Percentiles rank a stretch among this genome's conserved stretches.
These are phyloP conservation scores for Lentinula detonsa DNA, from an alignment of 768 basidiomycete genomes.

Conservation along the genomic window DNA sequence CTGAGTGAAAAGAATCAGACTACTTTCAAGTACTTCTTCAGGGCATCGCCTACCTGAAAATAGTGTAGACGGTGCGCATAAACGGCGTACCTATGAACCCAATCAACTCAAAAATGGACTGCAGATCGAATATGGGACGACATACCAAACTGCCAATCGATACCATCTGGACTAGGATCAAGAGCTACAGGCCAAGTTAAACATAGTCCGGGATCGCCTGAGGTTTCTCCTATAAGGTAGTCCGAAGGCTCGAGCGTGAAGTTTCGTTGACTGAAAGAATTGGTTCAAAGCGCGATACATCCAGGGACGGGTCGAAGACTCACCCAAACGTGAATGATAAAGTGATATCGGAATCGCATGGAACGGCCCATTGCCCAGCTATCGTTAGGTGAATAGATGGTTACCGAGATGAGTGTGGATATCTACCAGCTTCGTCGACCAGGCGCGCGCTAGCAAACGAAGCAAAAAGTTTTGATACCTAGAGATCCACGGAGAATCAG, in stretches of 20 bases:
- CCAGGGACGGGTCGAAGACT: slow-evolving; percentile 13
- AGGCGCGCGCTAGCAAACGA: slow-evolving; percentile 59
- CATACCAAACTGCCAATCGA: slow-evolving; percentile 80
- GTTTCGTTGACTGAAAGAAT: slow-evolving; percentile 30
- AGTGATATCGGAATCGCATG: slow-evolving; percentile 54
- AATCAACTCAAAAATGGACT: neutral
- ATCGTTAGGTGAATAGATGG: neutral
- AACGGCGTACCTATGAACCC: slow-evolving; percentile 49
- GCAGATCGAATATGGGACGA: neutral
- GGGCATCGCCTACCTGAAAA: slow-evolving; percentile 52
- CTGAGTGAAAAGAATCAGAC: slow-evolving; percentile 27
- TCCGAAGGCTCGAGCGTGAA: slow-evolving; percentile 71
- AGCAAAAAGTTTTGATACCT: slow-evolving; percentile 68
- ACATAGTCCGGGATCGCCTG: slow-evolving; percentile 60
- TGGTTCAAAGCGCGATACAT: neutral
- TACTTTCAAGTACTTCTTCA: neutral
- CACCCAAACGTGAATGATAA: slow-evolving; percentile 71
- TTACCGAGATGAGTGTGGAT: neutral
- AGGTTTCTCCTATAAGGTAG: slow-evolving; percentile 67
- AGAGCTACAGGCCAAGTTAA: slow-evolving; percentile 68
- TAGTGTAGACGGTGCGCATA: slow-evolving; percentile 69
- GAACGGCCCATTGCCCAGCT: slow-evolving; percentile 73
- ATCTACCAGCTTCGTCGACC: slow-evolving; percentile 46
- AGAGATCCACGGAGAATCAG: slow-evolving; percentile 4
- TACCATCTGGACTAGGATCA: slow-evolving; percentile 62